Evolutionary conservation across 345 rosid species (phyloP).

Genomic region (Ricinus communis): DNA sequence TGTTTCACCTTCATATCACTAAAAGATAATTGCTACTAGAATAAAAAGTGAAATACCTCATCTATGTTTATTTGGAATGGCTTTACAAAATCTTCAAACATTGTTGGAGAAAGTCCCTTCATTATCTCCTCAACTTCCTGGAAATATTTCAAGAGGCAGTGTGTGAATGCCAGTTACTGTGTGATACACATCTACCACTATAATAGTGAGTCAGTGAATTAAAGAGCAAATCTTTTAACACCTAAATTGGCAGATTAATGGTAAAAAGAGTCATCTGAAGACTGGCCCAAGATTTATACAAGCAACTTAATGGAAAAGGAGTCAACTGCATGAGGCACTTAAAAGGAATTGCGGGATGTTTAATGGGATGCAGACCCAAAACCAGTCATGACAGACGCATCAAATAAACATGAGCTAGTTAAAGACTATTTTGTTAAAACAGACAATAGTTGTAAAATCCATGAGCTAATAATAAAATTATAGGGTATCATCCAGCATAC

Average conservation of each 20-base stretch:
- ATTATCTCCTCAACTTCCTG: constrained; percentile 83
- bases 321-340: neutral
- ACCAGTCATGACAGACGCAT: neutral
- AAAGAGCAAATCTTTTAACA: neutral
- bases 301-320: too few relatives aligned
- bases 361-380: too few relatives aligned
- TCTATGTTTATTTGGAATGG: constrained; percentile 73
- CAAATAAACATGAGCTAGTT: neutral
- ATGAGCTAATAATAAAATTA: neutral
- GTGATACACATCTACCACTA: neutral
- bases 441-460: neutral
- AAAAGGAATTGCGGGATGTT: neutral
- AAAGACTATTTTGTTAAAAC: neutral
- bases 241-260: neutral
- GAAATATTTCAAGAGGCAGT: constrained; percentile 4
- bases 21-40: neutral
- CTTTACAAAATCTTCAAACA: constrained; percentile 88
- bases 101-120: constrained; percentile 58
- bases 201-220: neutral
- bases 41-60: constrained; percentile 47
- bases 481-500: constrained; percentile 36
- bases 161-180: neutral
- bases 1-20: neutral
- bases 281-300: neutral
- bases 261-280: neutral